Percentiles rank a stretch among this genome's conserved stretches.
These are phyloP conservation scores for Magnolia officinalis DNA, from an alignment of 164 flowering plant genomes.

Conservation along the genomic window DNA sequence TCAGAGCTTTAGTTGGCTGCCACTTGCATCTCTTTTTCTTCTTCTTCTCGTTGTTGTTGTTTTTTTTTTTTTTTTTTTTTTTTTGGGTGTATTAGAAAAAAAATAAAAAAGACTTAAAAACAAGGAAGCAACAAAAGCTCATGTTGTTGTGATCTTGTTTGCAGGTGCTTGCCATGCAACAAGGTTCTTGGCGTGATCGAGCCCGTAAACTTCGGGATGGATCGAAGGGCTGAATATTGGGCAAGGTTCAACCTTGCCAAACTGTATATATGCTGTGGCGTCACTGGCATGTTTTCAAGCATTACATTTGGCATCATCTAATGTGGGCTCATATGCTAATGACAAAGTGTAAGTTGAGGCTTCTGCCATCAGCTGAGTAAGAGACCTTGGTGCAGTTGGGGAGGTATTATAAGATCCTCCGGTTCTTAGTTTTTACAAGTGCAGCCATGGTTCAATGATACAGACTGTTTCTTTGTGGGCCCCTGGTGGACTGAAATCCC, in stretches of 20 bases:
- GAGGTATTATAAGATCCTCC: no score
- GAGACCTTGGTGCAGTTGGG: neutral
- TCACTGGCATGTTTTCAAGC: neutral
- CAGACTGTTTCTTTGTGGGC: neutral
- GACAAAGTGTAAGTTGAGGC: neutral
- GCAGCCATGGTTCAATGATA: neutral
- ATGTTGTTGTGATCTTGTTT: neutral
- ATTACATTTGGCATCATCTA: neutral
- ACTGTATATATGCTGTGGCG: neutral
- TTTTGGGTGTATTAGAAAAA: neutral
- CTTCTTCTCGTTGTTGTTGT: no score
- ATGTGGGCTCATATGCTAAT: neutral
- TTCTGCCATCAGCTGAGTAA: neutral
- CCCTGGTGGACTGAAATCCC: no score
- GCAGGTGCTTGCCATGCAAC: conserved; percentile 75
- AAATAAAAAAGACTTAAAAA: neutral
- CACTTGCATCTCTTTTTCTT: neutral
- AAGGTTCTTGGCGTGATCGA: conserved; percentile 94
- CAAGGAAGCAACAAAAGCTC: neutral
- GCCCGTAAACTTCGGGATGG: conserved; percentile 41
- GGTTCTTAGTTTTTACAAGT: neutral
- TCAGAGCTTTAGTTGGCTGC: conserved; percentile 10
- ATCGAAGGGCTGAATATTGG: neutral
- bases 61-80: neutral
- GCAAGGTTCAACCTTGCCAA: neutral